Evolutionary conservation across 805 yeast genomes (phyloP).

Genomic region (Suhomyces pyralidae): DNA sequence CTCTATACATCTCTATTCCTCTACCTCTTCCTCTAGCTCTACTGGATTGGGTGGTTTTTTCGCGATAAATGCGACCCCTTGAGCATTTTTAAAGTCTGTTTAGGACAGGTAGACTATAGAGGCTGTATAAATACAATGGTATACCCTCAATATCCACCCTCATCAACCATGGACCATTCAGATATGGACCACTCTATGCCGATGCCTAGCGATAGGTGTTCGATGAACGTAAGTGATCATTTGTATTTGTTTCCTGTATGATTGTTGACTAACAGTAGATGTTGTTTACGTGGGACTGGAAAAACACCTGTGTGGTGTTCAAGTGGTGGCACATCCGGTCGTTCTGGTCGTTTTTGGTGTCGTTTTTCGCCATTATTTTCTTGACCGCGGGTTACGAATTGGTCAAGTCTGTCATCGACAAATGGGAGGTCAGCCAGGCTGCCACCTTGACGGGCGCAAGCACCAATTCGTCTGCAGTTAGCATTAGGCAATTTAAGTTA

Average conservation of each 20-base stretch:
- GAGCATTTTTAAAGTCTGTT: background rate
- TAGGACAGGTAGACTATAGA: too few species aligned
- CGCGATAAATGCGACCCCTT: background rate
- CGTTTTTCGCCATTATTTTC: slow-evolving; percentile 47
- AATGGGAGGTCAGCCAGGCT: slow-evolving; percentile 24
- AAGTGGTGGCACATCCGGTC: slow-evolving; percentile 77
- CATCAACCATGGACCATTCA: slow-evolving; percentile 11
- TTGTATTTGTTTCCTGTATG: too few species aligned
- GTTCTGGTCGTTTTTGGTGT: slow-evolving; percentile 46
- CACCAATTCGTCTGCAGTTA: slow-evolving; percentile 4
- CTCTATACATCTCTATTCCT: too few species aligned
- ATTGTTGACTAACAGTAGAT: slow-evolving; percentile 44
- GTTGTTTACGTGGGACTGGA: slow-evolving; percentile 78
- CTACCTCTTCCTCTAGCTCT: background rate
- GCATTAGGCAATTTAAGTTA: slow-evolving; percentile 17
- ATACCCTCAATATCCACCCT: background rate
- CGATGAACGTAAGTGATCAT: slow-evolving; percentile 53
- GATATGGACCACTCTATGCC: slow-evolving; percentile 10
- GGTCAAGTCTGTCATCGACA: slow-evolving; percentile 28
- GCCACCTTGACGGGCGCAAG: slow-evolving; percentile 6
- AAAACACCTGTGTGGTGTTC: slow-evolving; percentile 69
- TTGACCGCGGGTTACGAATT: slow-evolving; percentile 62
- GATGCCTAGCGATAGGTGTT: slow-evolving; percentile 37
- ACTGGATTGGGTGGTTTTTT: background rate
- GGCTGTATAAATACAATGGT: too few species aligned